Conservation (phyloP, 768 basidiomycete genomes). For the Boletus sensibilis region DNA sequence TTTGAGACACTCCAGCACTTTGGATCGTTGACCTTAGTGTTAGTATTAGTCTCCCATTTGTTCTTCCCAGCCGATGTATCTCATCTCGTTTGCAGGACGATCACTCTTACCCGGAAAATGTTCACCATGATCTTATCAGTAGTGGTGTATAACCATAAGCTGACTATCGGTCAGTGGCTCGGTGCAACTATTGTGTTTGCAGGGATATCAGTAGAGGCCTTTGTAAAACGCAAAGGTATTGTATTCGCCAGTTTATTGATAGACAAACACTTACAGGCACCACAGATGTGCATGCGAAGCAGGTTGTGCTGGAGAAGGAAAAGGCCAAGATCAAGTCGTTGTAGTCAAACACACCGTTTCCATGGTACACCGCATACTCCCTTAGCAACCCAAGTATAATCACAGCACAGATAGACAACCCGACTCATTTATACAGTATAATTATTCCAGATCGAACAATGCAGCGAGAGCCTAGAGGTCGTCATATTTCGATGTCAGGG, state of each 20-base stretch:
- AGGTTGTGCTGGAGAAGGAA: slow-evolving; percentile 78
- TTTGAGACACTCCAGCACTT: slow-evolving; percentile 94
- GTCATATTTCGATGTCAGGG: slow-evolving; percentile 10
- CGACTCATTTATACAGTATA: slow-evolving; percentile 26
- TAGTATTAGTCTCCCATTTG: slow-evolving; percentile 31
- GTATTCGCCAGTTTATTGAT: slow-evolving; percentile 10
- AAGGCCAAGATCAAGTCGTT: slow-evolving; percentile 79
- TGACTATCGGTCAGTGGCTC: slow-evolving; percentile 85
- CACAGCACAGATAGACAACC: slow-evolving; percentile 13
- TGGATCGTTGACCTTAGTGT: slow-evolving; percentile 88
- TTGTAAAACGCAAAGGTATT: slow-evolving; percentile 83
- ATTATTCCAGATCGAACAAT: slow-evolving; percentile 13
- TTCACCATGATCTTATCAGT: slow-evolving; percentile 98
- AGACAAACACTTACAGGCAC: slow-evolving; percentile 2
- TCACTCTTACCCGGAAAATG: slow-evolving; percentile 94
- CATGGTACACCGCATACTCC: slow-evolving; percentile 13
- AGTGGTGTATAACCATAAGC: slow-evolving; percentile 82
- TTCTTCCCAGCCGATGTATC: not conserved
- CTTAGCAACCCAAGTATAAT: slow-evolving; percentile 12
- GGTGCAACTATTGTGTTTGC: slow-evolving; percentile 92
- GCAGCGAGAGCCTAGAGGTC: not conserved
- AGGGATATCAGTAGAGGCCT: slow-evolving; percentile 94
- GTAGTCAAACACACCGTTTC: slow-evolving; percentile 35
- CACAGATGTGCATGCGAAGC: slow-evolving; percentile 79
- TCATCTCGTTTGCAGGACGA: slow-evolving; percentile 54